These are phyloP conservation scores for Madurella mycetomatis DNA, from an alignment of 2,329 filamentous ascomycete species.

Conservation along the genomic window DNA sequence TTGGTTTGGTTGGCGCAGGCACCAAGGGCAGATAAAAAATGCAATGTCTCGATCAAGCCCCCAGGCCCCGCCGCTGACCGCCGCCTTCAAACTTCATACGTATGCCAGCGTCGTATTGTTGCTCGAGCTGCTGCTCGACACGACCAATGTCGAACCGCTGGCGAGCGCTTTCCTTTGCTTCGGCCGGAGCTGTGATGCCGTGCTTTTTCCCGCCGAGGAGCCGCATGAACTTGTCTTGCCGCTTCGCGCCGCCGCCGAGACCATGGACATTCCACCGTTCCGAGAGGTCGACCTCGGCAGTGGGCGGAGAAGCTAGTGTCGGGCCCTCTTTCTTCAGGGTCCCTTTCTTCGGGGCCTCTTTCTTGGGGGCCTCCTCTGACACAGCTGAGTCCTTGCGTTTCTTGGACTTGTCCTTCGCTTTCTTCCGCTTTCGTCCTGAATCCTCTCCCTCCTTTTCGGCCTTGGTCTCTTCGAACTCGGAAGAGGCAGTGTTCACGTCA, in stretches of 20 bases:
- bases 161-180: conserved; percentile 19
- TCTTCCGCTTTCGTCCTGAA: background rate
- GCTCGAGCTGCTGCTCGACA: conserved; percentile 51
- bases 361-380: background rate
- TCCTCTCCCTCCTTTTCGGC: conserved; percentile 5
- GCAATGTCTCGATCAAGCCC: conserved; percentile 36
- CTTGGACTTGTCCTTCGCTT: conserved; percentile 9
- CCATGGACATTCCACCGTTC: conserved; percentile 51
- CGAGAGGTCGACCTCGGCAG: conserved; percentile 25
- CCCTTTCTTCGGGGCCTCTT: background rate
- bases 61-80: conserved; percentile 48
- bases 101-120: conserved; percentile 54
- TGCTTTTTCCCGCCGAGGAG: conserved; percentile 52
- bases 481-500: background rate
- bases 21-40: background rate
- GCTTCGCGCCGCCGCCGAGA: conserved; percentile 46
- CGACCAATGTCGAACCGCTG: conserved; percentile 34
- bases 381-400: conserved; percentile 6
- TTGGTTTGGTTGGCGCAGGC: background rate
- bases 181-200: conserved; percentile 24
- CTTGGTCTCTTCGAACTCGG: background rate
- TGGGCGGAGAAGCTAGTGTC: conserved; percentile 9
- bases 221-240: conserved; percentile 54
- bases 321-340: background rate
- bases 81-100: conserved; percentile 51